Evolutionary conservation across 2,329 filamentous ascomycete species (phyloP).

Genomic region (Ophiostoma sp.): DNA sequence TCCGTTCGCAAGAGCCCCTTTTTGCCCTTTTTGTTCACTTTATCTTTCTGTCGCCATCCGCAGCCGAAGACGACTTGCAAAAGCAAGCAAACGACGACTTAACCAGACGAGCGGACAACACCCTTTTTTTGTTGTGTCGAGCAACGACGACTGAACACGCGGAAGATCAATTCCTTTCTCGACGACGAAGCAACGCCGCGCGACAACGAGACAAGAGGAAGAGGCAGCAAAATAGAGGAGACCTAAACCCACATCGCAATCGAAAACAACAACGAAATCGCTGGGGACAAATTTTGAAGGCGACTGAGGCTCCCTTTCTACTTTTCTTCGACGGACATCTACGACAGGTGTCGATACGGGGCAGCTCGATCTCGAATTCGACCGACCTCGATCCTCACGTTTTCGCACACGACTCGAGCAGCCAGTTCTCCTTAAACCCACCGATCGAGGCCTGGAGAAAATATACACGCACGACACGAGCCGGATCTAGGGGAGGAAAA

Average conservation of each 20-base stretch:
- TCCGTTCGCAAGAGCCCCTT: slow-evolving; percentile 12
- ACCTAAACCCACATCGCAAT: neutral
- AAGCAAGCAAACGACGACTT: slow-evolving; percentile 5
- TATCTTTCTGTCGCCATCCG: slow-evolving; percentile 1
- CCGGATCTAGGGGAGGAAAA: neutral
- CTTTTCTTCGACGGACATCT: neutral
- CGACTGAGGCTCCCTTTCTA: neutral
- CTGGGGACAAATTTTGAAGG: neutral
- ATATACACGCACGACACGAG: neutral
- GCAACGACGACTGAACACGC: neutral
- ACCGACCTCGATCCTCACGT: neutral
- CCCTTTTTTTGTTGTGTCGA: neutral
- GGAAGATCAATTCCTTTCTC: slow-evolving; percentile 5
- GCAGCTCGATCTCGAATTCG: neutral
- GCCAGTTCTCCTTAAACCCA: too few species aligned
- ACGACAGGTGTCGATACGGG: neutral
- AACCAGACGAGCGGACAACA: neutral
- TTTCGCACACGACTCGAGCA: neutral
- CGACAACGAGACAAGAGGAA: neutral
- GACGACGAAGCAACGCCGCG: neutral
- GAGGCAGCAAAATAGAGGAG: neutral
- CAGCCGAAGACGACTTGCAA: neutral
- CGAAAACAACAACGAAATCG: neutral
- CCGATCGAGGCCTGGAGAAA: neutral
- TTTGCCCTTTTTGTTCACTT: slow-evolving; percentile 2